Percentiles rank a stretch among this genome's conserved stretches.
These are phyloP conservation scores for Rhodotorula diobovata DNA, from an alignment of 768 basidiomycete species.

Conservation along the genomic window DNA sequence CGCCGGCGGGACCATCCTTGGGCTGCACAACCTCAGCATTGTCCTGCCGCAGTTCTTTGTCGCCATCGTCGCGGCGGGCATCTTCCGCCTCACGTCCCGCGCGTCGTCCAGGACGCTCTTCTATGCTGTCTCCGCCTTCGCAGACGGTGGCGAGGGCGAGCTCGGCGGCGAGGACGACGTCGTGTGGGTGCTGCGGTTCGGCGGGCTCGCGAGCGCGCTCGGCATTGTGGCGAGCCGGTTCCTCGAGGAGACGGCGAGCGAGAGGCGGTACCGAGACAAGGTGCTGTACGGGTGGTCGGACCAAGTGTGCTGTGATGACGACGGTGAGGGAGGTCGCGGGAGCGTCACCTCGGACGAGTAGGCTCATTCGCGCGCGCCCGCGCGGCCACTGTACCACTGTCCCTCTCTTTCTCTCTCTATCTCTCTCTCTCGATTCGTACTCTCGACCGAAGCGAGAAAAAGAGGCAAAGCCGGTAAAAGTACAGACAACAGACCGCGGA, in stretches of 20 bases:
- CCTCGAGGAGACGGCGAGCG: not conserved
- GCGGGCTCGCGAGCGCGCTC: slow-evolving; percentile 49
- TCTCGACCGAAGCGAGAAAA: too few relatives aligned
- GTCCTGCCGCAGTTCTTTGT: slow-evolving; percentile 10
- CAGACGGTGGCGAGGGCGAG: not conserved
- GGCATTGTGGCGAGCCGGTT: slow-evolving; percentile 30
- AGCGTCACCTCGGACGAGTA: not conserved
- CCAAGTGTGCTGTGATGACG: not conserved
- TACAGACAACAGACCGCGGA: too few relatives aligned
- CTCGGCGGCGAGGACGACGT: slow-evolving; percentile 42
- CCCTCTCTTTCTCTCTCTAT: too few relatives aligned
- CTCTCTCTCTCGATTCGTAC: too few relatives aligned
- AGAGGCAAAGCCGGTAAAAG: too few relatives aligned
- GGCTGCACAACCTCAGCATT: slow-evolving; percentile 3
- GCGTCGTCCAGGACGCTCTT: not conserved
- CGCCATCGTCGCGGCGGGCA: slow-evolving; percentile 8
- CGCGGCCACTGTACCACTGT: too few relatives aligned
- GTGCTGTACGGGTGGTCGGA: not conserved
- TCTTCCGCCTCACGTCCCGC: not conserved
- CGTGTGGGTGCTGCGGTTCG: slow-evolving; percentile 51
- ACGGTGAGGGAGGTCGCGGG: not conserved
- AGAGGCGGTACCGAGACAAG: not conserved
- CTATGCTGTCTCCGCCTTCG: slow-evolving; percentile 11
- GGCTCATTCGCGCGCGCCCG: too few relatives aligned
- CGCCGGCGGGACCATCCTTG: slow-evolving; percentile 1